Conservation (phyloP, 345 rosid species). For the Dipteronia sinensis region DNA sequence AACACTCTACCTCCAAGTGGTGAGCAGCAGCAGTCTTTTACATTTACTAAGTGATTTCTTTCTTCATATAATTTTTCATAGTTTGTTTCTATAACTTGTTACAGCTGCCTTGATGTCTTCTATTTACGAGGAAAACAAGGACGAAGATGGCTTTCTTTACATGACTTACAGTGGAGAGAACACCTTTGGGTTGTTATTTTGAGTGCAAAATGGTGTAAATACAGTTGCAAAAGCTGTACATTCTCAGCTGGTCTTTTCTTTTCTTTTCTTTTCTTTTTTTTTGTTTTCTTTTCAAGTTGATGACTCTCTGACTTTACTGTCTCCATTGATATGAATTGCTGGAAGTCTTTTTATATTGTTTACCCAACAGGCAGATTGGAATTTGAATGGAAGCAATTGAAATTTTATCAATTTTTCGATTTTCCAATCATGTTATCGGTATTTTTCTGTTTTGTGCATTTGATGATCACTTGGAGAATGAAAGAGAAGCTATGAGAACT, state of each 20-base stretch:
- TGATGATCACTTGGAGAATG: neutral
- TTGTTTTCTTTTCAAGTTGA: neutral
- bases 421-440: neutral
- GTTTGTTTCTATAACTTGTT: conserved; percentile 13
- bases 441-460: neutral
- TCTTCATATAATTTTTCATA: neutral
- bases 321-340: neutral
- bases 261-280: too few relatives aligned
- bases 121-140: conserved; percentile 64
- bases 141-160: conserved; percentile 79
- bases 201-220: conserved; percentile 24
- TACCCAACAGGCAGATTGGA: neutral
- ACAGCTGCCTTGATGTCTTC: conserved; percentile 71
- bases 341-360: neutral
- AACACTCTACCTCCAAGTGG: conserved; percentile 71
- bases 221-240: conserved; percentile 35
- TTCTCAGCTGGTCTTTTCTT: conserved; percentile 27
- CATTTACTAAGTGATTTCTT: neutral
- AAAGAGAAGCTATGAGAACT: neutral
- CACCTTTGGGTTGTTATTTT: conserved; percentile 48
- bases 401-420: neutral
- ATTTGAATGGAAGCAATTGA: conserved; percentile 11
- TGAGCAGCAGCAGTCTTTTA: conserved; percentile 20
- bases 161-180: conserved; percentile 82
- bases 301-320: neutral